Evolutionary conservation across 768 basidiomycete genomes (phyloP).

Genomic region (Gymnopilus junonius): DNA sequence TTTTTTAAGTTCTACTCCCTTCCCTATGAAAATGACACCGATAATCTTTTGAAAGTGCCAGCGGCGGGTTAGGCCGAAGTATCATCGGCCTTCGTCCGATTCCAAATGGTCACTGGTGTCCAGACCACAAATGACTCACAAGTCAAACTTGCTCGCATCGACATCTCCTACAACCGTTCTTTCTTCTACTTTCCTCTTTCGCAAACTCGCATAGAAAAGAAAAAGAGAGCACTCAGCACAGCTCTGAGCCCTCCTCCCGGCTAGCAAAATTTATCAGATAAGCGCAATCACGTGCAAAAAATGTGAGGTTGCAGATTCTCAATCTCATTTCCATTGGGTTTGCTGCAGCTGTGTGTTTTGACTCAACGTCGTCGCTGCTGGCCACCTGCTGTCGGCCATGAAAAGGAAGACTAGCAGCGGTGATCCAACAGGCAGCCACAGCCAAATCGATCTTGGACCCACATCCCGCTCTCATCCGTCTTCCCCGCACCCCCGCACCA

Average conservation of each 20-base stretch:
- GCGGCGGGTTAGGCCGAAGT: background rate
- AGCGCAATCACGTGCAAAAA: slow-evolving; percentile 10
- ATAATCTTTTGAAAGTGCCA: background rate
- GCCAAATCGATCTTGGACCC: background rate
- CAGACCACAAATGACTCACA: background rate
- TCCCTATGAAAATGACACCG: no score
- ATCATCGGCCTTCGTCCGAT: slow-evolving; percentile 7
- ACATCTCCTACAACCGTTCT: background rate
- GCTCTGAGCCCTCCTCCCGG: background rate
- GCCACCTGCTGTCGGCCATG: slow-evolving; percentile 4
- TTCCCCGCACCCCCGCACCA: slow-evolving; percentile 5
- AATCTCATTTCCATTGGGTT: background rate
- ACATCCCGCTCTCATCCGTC: background rate
- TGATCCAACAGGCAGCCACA: background rate
- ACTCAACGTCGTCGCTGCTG: background rate
- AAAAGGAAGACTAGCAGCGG: slow-evolving; percentile 1
- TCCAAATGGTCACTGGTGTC: background rate
- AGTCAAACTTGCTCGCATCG: no score
- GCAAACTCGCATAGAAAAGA: background rate
- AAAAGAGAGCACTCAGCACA: background rate
- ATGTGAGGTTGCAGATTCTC: background rate
- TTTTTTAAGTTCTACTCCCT: no score
- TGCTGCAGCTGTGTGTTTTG: background rate
- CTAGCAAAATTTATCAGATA: slow-evolving; percentile 8
- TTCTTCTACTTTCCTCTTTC: background rate